phyloP scores from a whole-genome alignment of 208 protist species.

The Phytomonas sp. region DNA sequence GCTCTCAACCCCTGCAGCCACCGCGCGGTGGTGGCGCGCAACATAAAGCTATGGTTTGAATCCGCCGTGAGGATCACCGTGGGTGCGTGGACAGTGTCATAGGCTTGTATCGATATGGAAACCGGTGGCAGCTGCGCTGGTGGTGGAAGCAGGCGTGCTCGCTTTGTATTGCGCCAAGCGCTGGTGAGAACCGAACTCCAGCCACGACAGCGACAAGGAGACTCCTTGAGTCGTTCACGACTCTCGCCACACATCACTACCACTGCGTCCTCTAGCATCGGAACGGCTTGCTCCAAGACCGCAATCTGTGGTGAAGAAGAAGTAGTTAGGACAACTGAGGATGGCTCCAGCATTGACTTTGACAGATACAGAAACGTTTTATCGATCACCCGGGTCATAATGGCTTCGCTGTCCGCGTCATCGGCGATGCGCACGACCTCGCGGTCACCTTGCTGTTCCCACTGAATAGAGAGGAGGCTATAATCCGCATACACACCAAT shows the following conservation, averaged over 20 bases:
- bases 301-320: conserved; percentile 11
- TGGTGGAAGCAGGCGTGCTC: conserved; percentile 52
- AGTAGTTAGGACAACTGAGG: not conserved
- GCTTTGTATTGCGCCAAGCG: conserved; percentile 65
- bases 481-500: not conserved
- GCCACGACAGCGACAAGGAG: conserved; percentile 62
- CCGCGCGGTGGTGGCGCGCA: conserved; percentile 53
- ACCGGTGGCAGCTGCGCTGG: conserved; percentile 61
- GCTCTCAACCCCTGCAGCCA: conserved; percentile 64
- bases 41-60: conserved; percentile 35
- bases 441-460: not conserved
- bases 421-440: conserved; percentile 15
- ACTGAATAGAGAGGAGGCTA: not conserved
- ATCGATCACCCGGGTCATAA: conserved; percentile 11
- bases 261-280: conserved; percentile 50
- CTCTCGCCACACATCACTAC: conserved; percentile 55
- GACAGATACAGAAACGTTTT: conserved; percentile 45
- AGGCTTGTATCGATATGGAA: conserved; percentile 42
- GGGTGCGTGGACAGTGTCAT: conserved; percentile 54
- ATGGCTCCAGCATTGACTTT: conserved; percentile 19
- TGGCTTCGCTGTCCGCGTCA: conserved; percentile 12
- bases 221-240: conserved; percentile 28
- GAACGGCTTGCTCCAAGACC: conserved; percentile 31
- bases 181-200: conserved; percentile 65
- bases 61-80: conserved; percentile 50